Percentiles rank a stretch among this genome's conserved stretches.
phyloP scores from a whole-genome alignment of 1,284 basidiomycete species.

The Fomitopsis pinicola region DNA sequence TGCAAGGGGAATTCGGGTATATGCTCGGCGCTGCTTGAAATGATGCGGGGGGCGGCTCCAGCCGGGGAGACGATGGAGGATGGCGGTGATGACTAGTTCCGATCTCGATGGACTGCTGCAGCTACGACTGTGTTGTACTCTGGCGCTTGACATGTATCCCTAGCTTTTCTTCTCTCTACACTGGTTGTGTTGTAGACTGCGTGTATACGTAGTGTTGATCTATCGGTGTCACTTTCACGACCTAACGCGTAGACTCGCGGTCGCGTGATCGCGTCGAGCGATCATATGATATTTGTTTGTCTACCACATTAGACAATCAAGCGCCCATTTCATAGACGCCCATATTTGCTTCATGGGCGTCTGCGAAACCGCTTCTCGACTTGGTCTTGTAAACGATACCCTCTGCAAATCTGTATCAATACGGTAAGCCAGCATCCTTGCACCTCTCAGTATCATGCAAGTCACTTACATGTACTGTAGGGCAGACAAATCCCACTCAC shows the following conservation, averaged over 20 bases:
- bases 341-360: background rate
- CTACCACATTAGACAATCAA: background rate
- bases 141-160: background rate
- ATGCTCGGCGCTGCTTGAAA: background rate
- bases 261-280: background rate
- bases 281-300: background rate
- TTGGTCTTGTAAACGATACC: background rate
- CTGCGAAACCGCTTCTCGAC: background rate
- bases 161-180: background rate
- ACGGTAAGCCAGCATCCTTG: background rate
- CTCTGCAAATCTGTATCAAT: background rate
- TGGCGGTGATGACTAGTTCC: background rate
- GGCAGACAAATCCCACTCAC: background rate
- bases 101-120: no score
- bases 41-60: background rate
- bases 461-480: background rate
- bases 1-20: background rate
- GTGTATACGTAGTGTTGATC: background rate
- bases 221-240: background rate
- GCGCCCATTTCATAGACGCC: background rate
- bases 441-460: no score
- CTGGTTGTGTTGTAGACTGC: background rate
- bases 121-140: constrained; percentile 5
- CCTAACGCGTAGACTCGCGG: background rate
- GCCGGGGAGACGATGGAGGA: background rate